Evolutionary conservation across 768 basidiomycete species (phyloP).

Genomic region (Lactarius tabidus): DNA sequence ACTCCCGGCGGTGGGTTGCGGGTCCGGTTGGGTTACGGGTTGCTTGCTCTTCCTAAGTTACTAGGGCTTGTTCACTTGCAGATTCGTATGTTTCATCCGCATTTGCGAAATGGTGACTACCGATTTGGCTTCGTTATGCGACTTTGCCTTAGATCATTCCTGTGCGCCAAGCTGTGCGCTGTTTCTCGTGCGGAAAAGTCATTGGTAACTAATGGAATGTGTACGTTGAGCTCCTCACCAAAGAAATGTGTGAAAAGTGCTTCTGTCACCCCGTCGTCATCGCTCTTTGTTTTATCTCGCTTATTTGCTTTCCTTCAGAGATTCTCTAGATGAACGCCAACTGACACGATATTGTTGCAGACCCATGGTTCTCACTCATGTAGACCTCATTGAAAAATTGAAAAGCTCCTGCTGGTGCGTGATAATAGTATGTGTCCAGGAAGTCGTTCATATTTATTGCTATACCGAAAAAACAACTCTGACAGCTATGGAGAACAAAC

Average conservation of each 20-base stretch:
- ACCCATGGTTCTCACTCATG: slow-evolving; percentile 96
- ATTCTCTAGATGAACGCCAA: slow-evolving; percentile 84
- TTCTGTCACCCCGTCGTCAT: slow-evolving; percentile 30
- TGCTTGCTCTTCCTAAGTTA: too few relatives aligned
- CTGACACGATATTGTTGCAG: slow-evolving; percentile 94
- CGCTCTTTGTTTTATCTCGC: background rate
- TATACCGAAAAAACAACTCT: background rate
- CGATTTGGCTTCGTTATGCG: background rate
- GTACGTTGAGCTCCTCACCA: slow-evolving; percentile 76
- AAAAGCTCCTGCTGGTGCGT: slow-evolving; percentile 82
- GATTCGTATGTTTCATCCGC: too few relatives aligned
- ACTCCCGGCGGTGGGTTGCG: too few relatives aligned
- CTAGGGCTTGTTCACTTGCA: too few relatives aligned
- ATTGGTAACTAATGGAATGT: slow-evolving; percentile 94
- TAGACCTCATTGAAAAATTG: slow-evolving; percentile 98
- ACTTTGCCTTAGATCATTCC: slow-evolving; percentile 84
- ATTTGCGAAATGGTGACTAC: background rate
- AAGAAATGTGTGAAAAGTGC: slow-evolving; percentile 86
- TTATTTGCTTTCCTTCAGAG: slow-evolving; percentile 43
- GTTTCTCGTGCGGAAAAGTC: slow-evolving; percentile 96
- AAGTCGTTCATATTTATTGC: background rate
- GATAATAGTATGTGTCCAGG: slow-evolving; percentile 73
- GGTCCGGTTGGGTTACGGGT: too few relatives aligned
- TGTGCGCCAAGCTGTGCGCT: too few relatives aligned
- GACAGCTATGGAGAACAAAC: slow-evolving; percentile 31